Evolutionary conservation across 192 early-diverging fungal species (phyloP).

Genomic region (Gonapodya prolifera): DNA sequence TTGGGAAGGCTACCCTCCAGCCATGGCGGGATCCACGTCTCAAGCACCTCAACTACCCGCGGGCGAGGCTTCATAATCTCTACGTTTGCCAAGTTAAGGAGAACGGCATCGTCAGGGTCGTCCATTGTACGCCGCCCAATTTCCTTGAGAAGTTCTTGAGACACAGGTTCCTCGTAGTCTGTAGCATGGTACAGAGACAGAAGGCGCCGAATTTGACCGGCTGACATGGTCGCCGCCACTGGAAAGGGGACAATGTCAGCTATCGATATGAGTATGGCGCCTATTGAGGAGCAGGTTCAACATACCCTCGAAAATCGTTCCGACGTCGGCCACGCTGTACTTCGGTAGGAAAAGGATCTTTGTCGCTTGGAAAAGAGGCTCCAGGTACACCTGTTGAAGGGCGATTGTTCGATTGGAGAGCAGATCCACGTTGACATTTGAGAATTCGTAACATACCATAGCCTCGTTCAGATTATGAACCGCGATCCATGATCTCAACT

Average conservation of each 20-base stretch:
- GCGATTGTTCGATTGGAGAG: no score
- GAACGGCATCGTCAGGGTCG: slow-evolving; percentile 3
- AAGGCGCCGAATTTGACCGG: slow-evolving; percentile 94
- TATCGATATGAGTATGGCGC: no score
- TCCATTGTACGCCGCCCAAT: background rate
- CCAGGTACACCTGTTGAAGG: slow-evolving; percentile 86
- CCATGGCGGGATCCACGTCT: background rate
- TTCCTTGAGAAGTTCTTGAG: slow-evolving; percentile 11
- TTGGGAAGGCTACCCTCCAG: no score
- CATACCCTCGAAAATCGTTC: slow-evolving; percentile 97
- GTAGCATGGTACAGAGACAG: slow-evolving; percentile 88
- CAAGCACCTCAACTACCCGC: slow-evolving; percentile 1
- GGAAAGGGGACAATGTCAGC: no score
- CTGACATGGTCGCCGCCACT: slow-evolving; percentile 93
- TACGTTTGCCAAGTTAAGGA: background rate
- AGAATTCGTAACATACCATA: no score
- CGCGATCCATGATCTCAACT: slow-evolving; percentile 98
- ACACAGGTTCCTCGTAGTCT: slow-evolving; percentile 81
- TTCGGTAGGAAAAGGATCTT: slow-evolving; percentile 95
- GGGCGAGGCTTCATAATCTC: slow-evolving; percentile 5
- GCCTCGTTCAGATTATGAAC: slow-evolving; percentile 83
- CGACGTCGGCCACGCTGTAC: slow-evolving; percentile 70
- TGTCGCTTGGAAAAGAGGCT: slow-evolving; percentile 91
- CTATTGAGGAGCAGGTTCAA: slow-evolving; percentile 91
- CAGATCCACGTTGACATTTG: no score